A percentile compares a stretch with the other conserved stretches of the same genome.
These are phyloP conservation scores for Heterobasidion irregulare DNA, from an alignment of 1,284 basidiomycete species.

Conservation along the genomic window DNA sequence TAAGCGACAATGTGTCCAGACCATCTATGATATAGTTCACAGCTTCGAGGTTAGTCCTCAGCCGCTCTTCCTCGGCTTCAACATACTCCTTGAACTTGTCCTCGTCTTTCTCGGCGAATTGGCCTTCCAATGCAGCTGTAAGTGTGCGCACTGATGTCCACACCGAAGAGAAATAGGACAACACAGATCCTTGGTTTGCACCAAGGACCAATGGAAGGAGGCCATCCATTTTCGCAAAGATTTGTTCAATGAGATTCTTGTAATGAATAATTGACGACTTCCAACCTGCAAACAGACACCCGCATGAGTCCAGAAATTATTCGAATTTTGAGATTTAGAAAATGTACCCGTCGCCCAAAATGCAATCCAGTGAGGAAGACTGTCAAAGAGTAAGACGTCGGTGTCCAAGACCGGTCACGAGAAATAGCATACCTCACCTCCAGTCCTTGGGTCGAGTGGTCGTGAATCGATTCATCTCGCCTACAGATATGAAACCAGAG, in stretches of 20 bases:
- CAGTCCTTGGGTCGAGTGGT: slow-evolving; percentile 20
- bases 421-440: slow-evolving; percentile 15
- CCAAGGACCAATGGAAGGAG: slow-evolving; percentile 10
- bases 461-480: slow-evolving; percentile 38
- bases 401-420: neutral
- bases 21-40: slow-evolving; percentile 18
- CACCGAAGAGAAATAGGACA: slow-evolving; percentile 12
- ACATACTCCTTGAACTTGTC: slow-evolving; percentile 17
- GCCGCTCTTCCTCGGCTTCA: slow-evolving; percentile 15
- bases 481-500: slow-evolving; percentile 36
- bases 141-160: slow-evolving; percentile 8
- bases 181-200: slow-evolving; percentile 12
- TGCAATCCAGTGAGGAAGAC: slow-evolving; percentile 35
- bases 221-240: slow-evolving; percentile 15
- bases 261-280: slow-evolving; percentile 14
- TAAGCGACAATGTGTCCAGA: slow-evolving; percentile 13
- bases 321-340: neutral
- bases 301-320: too few species aligned
- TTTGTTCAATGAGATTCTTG: slow-evolving; percentile 14
- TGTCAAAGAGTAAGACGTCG: slow-evolving; percentile 9
- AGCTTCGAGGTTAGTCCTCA: slow-evolving; percentile 12
- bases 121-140: slow-evolving; percentile 7
- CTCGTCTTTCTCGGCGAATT: slow-evolving; percentile 13
- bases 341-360: slow-evolving; percentile 35
- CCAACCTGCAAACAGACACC: slow-evolving; percentile 12